Percentiles rank a stretch among this genome's conserved stretches.
Evolutionary conservation across 331 rosid genomes (phyloP).

Genomic region (Rhamnella rubrinervis): DNA sequence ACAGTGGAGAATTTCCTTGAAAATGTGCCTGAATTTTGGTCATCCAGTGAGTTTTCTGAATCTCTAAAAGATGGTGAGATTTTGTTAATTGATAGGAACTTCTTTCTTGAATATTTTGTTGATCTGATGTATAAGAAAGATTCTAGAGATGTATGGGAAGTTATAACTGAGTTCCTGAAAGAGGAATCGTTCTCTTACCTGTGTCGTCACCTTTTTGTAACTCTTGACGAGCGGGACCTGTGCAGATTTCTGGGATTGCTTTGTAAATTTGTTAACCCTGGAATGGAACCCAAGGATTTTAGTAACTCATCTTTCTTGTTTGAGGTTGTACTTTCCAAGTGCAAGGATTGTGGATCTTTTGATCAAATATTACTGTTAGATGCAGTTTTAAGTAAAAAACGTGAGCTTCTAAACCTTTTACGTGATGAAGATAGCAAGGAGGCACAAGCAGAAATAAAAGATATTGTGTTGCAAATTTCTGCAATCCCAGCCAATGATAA

Average conservation of each 20-base stretch:
- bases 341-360: slow-evolving; percentile 49
- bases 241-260: slow-evolving; percentile 53
- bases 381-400: slow-evolving; percentile 62
- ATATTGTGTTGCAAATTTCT: slow-evolving; percentile 44
- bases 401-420: slow-evolving; percentile 67
- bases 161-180: slow-evolving; percentile 48
- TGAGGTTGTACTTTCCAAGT: slow-evolving; percentile 59
- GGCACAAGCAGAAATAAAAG: slow-evolving; percentile 43
- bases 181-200: slow-evolving; percentile 70
- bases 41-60: slow-evolving; percentile 70
- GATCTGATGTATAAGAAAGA: slow-evolving; percentile 70
- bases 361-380: slow-evolving; percentile 67
- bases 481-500: slow-evolving; percentile 45
- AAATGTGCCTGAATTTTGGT: slow-evolving; percentile 92
- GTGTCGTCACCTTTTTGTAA: slow-evolving; percentile 76
- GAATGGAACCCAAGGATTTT: slow-evolving; percentile 34
- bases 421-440: slow-evolving; percentile 59
- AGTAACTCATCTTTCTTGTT: slow-evolving; percentile 45
- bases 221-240: slow-evolving; percentile 71
- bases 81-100: slow-evolving; percentile 58
- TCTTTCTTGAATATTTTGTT: slow-evolving; percentile 58
- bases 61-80: slow-evolving; percentile 85
- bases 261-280: slow-evolving; percentile 43
- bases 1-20: slow-evolving; percentile 76
- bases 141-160: slow-evolving; percentile 66